Evolutionary conservation across 176 grass and related monocot species (phyloP).

Genomic region (Raddia guianensis): DNA sequence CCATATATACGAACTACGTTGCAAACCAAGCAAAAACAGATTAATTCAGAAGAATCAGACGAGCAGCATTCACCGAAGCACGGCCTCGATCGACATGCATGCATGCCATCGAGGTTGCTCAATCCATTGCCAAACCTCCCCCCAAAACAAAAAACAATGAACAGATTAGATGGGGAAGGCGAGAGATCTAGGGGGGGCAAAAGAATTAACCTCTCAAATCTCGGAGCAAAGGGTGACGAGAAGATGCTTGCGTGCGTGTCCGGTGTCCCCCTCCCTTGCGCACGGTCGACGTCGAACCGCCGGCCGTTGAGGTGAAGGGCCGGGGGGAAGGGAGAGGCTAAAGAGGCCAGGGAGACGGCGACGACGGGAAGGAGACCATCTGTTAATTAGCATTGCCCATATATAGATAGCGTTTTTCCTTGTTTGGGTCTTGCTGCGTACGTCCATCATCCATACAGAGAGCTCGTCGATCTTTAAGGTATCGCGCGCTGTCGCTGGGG

Average conservation of each 20-base stretch:
- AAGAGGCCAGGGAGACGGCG: not conserved
- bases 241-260: not conserved
- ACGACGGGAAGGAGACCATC: not conserved
- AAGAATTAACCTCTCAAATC: constrained; percentile 24
- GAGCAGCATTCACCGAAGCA: not conserved
- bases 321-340: not conserved
- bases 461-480: too few relatives aligned
- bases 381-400: constrained; percentile 48
- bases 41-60: not conserved
- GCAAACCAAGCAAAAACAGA: not conserved
- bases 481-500: too few relatives aligned
- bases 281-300: constrained; percentile 39
- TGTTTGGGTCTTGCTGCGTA: constrained; percentile 2
- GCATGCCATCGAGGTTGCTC: not conserved
- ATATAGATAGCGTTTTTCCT: constrained; percentile 43
- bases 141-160: not conserved
- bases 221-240: not conserved
- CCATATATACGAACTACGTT: not conserved
- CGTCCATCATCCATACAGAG: too few relatives aligned
- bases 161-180: not conserved
- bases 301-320: constrained; percentile 5
- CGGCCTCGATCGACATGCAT: too few relatives aligned
- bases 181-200: too few relatives aligned
- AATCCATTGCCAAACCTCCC: not conserved
- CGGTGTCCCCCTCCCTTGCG: constrained; percentile 31